These are phyloP conservation scores for Solanum chilense DNA, from an alignment of 257 asterid species.

Conservation along the genomic window DNA sequence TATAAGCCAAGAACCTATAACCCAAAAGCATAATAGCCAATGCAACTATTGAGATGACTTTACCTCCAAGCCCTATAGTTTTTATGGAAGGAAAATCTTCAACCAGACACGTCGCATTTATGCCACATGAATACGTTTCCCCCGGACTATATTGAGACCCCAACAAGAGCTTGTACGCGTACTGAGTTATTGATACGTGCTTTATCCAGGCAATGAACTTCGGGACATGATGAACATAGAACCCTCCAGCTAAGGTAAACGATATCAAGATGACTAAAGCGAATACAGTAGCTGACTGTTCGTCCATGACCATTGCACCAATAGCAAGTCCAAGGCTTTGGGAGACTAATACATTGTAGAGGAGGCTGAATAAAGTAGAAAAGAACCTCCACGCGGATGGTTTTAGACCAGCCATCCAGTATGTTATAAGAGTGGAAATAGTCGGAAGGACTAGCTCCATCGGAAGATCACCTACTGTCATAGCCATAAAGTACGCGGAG, in stretches of 20 bases:
- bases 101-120: constrained; percentile 21
- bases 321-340: constrained; percentile 81
- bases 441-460: constrained; percentile 80
- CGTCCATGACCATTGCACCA: constrained; percentile 63
- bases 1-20: constrained; percentile 54
- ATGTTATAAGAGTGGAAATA: constrained; percentile 33
- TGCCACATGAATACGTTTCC: constrained; percentile 35
- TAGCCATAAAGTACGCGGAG: constrained; percentile 73
- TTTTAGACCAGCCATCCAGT: constrained; percentile 76
- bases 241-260: constrained; percentile 56
- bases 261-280: constrained; percentile 55
- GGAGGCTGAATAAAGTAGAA: constrained; percentile 24
- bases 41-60: constrained; percentile 14
- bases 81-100: constrained; percentile 47
- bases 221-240: constrained; percentile 55
- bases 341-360: constrained; percentile 36
- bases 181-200: constrained; percentile 46
- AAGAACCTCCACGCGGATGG: constrained; percentile 26
- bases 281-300: constrained; percentile 32
- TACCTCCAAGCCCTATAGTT: constrained; percentile 36
- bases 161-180: constrained; percentile 51
- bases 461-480: constrained; percentile 62
- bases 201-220: constrained; percentile 52
- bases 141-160: constrained; percentile 33
- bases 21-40: constrained; percentile 49